Base-by-base conservation (phyloP, 2,329 filamentous ascomycete genomes). In the Monosporascus ibericus region DNA sequence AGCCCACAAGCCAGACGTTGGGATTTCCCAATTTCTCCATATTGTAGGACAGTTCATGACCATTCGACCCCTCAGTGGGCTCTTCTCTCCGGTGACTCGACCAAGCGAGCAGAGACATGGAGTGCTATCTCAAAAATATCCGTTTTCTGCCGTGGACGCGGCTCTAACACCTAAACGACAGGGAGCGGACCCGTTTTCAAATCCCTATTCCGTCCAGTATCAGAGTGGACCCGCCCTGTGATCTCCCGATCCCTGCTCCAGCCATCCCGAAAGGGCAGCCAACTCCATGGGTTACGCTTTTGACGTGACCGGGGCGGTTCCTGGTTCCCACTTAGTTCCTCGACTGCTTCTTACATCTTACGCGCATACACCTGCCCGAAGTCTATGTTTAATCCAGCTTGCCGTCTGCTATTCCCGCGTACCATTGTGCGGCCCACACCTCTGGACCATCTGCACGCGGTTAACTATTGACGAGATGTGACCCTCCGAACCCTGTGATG, bases 391-490 rank as follows among this genome's bases (percentile, higher is more conserved):
- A 53, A 60, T 53, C 55, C 25, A 22, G 27, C 14, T 36, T 42
- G 47, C 55, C 55, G 51, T 58, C 63, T 58, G 62, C 55, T 49
- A 55, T 57, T 62, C 63, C 61, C 64, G 63, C 63, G 63, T 64
- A 62, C 59, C 63, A 64, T 64, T 63, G 64, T 58, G 52, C 57
- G 61, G 55, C 57, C 52, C 64, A 63, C 62, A 22, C 61, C 57
- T 60, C 68, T 61, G 50, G 52, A 59, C 55, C 55, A 51, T 59
- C 58, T 56, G 56, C 52, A 60, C 59, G 62, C 59, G 65, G 62
- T 65, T 72, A 70, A 69, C 71, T 69, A 69, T 70, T 65, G 65
- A 68, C 67, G 65, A 68, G 68, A 71, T 73, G 67, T 67, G 69
- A 70, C 70, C 68, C 65, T 67, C 62, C 57, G 54, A 62, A 65